Evolutionary conservation across 805 yeast genomes (phyloP).

Genomic region (Saturnispora serradocipensis): DNA sequence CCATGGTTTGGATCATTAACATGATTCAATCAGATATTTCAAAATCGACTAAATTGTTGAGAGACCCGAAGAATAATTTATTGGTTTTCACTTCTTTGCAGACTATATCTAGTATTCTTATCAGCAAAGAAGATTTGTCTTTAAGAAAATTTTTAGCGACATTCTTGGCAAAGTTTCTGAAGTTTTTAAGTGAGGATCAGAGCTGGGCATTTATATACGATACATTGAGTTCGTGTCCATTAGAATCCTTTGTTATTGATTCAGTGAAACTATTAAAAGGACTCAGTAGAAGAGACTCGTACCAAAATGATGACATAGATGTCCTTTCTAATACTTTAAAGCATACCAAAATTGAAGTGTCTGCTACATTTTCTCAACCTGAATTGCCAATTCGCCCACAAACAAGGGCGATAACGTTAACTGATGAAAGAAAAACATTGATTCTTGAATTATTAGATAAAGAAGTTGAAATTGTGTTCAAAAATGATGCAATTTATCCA

Average conservation of each 20-base stretch:
- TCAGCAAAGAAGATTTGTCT: conserved; percentile 13
- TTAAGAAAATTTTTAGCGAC: conserved; percentile 39
- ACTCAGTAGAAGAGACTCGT: conserved; percentile 29
- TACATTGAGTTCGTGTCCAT: conserved; percentile 49
- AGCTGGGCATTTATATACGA: conserved; percentile 56
- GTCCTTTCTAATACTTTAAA: neutral
- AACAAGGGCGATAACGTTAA: conserved; percentile 34
- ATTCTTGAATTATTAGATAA: conserved; percentile 35
- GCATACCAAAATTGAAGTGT: neutral
- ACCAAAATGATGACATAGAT: conserved; percentile 7
- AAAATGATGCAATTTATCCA: conserved; percentile 10
- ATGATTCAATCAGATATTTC: conserved; percentile 11
- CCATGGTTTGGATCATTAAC: conserved; percentile 17
- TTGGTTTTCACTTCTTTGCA: conserved; percentile 20
- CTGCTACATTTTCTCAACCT: conserved; percentile 10
- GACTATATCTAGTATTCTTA: conserved; percentile 16
- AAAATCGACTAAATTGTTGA: conserved; percentile 2
- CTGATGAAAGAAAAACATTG: conserved; percentile 32
- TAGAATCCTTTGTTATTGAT: conserved; percentile 51
- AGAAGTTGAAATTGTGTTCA: conserved; percentile 31
- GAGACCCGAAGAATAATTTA: conserved; percentile 5
- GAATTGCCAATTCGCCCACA: conserved; percentile 32
- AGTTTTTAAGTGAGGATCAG: conserved; percentile 44
- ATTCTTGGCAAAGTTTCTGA: conserved; percentile 53
- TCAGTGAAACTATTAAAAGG: conserved; percentile 63